These are phyloP conservation scores for Heliosperma pusillum DNA, from an alignment of 148 eudicot species.

Conservation along the genomic window DNA sequence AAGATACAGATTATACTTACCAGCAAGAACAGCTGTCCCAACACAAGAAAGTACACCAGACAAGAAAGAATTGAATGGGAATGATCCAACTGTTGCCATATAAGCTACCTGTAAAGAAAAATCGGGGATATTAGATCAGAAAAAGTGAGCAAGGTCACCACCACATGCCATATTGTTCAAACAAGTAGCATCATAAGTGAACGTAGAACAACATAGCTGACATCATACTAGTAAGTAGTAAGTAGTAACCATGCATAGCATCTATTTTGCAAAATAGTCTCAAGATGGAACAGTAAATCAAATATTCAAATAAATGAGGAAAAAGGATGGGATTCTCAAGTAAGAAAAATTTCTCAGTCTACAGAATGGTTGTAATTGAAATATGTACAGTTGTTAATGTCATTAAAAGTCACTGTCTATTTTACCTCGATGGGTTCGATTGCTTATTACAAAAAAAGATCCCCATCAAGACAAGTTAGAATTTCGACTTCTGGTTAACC, in stretches of 20 bases:
- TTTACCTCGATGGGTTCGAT: neutral
- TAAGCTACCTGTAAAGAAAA: conserved; percentile 93
- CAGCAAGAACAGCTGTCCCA: conserved; percentile 98
- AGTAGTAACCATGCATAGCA: neutral
- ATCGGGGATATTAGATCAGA: too few relatives aligned
- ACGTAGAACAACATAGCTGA: too few relatives aligned
- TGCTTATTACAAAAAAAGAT: too few relatives aligned
- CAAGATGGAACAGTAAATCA: neutral
- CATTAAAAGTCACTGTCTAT: neutral
- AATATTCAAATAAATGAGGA: neutral
- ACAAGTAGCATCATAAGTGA: too few relatives aligned
- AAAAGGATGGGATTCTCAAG: neutral
- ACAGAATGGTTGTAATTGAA: too few relatives aligned
- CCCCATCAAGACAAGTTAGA: too few relatives aligned
- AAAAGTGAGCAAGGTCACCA: too few relatives aligned
- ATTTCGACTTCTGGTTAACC: too few relatives aligned
- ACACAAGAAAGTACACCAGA: conserved; percentile 94
- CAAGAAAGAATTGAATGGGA: conserved; percentile 96
- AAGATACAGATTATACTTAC: conserved; percentile 37
- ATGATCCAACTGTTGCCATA: conserved; percentile 93
- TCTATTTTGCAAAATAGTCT: neutral
- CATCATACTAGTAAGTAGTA: too few relatives aligned
- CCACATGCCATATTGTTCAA: conserved; percentile 42
- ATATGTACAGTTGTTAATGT: neutral
- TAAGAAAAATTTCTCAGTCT: too few relatives aligned